Evolutionary conservation across 805 yeast genomes (phyloP), one percentile per base, ranked within the genome.

Genomic region (Komagataella ulmi): DNA sequence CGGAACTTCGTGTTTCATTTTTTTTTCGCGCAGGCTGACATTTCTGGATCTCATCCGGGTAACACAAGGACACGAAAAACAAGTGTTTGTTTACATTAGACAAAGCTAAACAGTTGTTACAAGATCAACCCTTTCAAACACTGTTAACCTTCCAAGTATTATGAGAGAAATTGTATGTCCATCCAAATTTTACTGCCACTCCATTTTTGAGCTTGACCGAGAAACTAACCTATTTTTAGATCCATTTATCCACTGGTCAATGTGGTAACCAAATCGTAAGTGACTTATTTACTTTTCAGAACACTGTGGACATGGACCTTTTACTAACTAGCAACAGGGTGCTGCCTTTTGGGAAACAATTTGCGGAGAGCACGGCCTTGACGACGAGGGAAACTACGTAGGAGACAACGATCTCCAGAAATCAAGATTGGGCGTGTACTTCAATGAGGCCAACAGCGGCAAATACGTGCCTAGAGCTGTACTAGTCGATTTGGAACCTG

Each of bases 161-260:
- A 44, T 44, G 46, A 44, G 46, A 44, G 46, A 44, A 44, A 44
- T 44, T 44, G 46, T 44, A 19, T 5, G 46, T 44, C 12, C 23
- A 3, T 44, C 19, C 19, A 44, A 10, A 2, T 7, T 44, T 14
- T 1, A 14, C 19, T 19, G 23, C 12, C 23, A 8, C 46, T 6
- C 23, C 2, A 12, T 30, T 14, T 30, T 30, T 30, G 14, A 6
- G 6, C 40, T 12, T 14, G 14, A 10, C 14, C n/a, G 14, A 30
- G 40, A 30, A 30, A 44, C 46, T 44, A 44, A 44, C 46, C 14
- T 10, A 8, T 17, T 44, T 55, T 47, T 68, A 83, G 93, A 88
- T 90, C 70, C 97, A 90, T 72, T 79, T 90, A 70, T 90, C 97
- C 54, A 85, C 96, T 53, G 98, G 98, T 71, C 98, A 90, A 76